Conservation (phyloP, 2,329 filamentous ascomycete species). For the Ramularia collo-cygni region DNA sequence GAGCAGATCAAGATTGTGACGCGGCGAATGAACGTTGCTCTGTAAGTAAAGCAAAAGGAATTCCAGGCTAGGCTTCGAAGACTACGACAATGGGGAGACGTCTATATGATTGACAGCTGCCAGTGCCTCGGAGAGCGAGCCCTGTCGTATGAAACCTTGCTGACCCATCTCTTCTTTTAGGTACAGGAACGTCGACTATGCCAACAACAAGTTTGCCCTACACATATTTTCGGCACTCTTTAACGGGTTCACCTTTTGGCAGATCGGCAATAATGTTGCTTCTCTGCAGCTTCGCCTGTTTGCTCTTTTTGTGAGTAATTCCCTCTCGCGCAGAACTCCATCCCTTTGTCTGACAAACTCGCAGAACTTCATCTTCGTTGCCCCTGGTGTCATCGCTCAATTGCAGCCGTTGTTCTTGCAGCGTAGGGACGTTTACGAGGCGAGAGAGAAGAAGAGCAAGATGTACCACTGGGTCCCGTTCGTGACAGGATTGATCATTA, state of each 20-base stretch:
- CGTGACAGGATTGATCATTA: slow-evolving; percentile 60
- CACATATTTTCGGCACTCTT: slow-evolving; percentile 47
- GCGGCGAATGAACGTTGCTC: slow-evolving; percentile 46
- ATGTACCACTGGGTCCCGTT: slow-evolving; percentile 69
- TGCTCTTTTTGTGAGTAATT: slow-evolving; percentile 20
- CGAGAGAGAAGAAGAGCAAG: slow-evolving; percentile 56
- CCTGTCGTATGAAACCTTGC: too few species aligned
- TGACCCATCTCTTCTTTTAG: too few species aligned
- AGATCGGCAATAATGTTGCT: slow-evolving; percentile 27
- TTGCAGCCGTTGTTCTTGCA: slow-evolving; percentile 54
- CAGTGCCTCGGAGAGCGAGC: too few species aligned
- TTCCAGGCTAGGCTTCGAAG: too few species aligned
- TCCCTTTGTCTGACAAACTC: too few species aligned
- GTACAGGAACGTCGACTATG: slow-evolving; percentile 59
- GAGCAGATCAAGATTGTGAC: slow-evolving; percentile 37
- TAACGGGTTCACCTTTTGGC: slow-evolving; percentile 45
- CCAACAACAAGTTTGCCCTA: slow-evolving; percentile 56
- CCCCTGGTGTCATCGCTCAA: slow-evolving; percentile 44
- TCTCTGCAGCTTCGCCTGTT: slow-evolving; percentile 35
- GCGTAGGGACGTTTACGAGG: slow-evolving; percentile 52
- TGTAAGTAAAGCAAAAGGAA: too few species aligned
- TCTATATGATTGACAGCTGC: too few species aligned
- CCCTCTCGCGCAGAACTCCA: too few species aligned
- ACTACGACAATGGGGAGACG: too few species aligned
- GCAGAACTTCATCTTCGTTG: slow-evolving; percentile 27